Evolutionary conservation across 116 monocot genomes (phyloP).

Genomic region (Trichopus zeylanicus): DNA sequence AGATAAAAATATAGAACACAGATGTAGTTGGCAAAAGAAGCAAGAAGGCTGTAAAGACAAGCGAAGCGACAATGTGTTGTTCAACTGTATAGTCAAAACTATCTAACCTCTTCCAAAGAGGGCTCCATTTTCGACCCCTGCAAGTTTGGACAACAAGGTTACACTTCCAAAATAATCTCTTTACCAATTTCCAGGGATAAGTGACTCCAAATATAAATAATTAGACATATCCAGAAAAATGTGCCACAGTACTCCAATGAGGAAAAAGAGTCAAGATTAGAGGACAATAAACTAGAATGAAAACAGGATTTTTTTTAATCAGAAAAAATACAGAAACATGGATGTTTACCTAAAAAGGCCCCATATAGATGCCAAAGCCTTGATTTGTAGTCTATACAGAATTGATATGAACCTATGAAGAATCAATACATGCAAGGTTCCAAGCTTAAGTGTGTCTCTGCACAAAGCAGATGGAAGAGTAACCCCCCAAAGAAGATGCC

Average conservation of each 20-base stretch:
- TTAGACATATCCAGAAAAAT: not conserved
- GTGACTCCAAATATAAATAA: not conserved
- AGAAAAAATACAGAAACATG: not conserved
- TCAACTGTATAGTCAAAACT: slow-evolving; percentile 84
- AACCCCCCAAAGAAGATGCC: slow-evolving; percentile 57
- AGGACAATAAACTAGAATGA: not conserved
- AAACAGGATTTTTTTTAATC: not conserved
- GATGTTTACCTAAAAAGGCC: slow-evolving; percentile 78
- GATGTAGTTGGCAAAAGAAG: slow-evolving; percentile 89
- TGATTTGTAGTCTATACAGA: slow-evolving; percentile 78
- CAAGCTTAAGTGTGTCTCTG: slow-evolving; percentile 65
- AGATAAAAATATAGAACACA: slow-evolving; percentile 91
- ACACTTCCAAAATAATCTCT: not conserved
- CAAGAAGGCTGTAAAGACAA: slow-evolving; percentile 78
- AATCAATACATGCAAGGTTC: slow-evolving; percentile 50
- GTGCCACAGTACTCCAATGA: not conserved
- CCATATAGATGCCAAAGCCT: slow-evolving; percentile 83
- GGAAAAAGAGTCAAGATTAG: not conserved
- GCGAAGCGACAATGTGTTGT: slow-evolving; percentile 91
- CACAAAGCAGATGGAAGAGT: slow-evolving; percentile 56
- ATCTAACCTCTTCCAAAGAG: slow-evolving; percentile 85
- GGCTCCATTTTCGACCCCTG: slow-evolving; percentile 96
- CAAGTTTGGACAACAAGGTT: slow-evolving; percentile 11
- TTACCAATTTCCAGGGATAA: not conserved
- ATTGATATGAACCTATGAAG: slow-evolving; percentile 64